Conservation (phyloP, 495 filamentous ascomycete species). For the Amorphotheca resinae region DNA sequence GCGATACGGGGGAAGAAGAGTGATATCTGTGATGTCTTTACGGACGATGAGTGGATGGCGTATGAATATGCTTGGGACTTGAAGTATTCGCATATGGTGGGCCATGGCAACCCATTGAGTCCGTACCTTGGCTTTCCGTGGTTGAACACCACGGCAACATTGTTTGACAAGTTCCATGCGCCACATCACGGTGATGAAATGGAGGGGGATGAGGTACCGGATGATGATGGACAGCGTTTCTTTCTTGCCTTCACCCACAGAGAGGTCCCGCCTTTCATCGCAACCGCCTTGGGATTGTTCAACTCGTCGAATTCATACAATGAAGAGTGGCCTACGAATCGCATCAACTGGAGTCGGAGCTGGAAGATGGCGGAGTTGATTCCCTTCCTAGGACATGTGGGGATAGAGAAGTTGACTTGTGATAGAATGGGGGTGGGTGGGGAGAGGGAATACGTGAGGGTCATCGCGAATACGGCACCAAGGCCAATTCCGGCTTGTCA, state of each 20-base stretch:
- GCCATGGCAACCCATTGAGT: constrained; percentile 15
- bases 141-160: constrained; percentile 12
- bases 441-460: constrained; percentile 23
- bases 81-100: constrained; percentile 16
- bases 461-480: constrained; percentile 40
- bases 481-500: constrained; percentile 36
- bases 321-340: constrained; percentile 14
- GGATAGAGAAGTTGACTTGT: constrained; percentile 17
- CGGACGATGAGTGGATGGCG: constrained; percentile 15
- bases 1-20: constrained; percentile 12
- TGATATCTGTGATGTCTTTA: constrained; percentile 15
- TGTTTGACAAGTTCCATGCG: constrained; percentile 11
- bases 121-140: constrained; percentile 16
- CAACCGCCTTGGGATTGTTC: constrained; percentile 14
- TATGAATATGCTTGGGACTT: constrained; percentile 17
- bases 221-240: constrained; percentile 15
- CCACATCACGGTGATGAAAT: background rate
- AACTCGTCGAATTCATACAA: constrained; percentile 14
- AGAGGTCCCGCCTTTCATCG: constrained; percentile 16
- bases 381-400: constrained; percentile 15
- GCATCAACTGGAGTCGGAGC: constrained; percentile 11
- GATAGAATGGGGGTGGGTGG: background rate
- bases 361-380: constrained; percentile 17
- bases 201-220: background rate
- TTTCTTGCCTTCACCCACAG: constrained; percentile 17